Base-by-base conservation (phyloP, 2,329 filamentous ascomycete genomes). In the Aspergillus sp. region DNA sequence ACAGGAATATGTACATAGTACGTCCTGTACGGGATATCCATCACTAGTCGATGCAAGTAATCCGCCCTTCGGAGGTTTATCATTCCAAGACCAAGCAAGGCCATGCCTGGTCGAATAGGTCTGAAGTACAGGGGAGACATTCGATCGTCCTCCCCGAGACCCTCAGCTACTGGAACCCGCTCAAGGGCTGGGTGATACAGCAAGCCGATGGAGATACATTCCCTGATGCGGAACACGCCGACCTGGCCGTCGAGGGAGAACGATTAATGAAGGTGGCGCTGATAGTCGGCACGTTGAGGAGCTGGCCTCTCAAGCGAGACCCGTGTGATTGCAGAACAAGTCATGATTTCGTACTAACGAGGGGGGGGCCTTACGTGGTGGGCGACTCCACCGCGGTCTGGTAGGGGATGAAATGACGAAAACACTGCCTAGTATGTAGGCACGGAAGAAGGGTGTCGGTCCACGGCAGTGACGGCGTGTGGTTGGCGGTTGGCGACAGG, bases 321-420 rank as follows among this genome's bases (percentile, higher is more conserved):
- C 26, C 26, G 8, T 30, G 26, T 30, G 9, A 30, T 30, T 9
- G 26, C 26, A 30, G 26, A 30, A 11, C 6, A 30, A 30, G 26
- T 14, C 9, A 33, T 16, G 13, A 35, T 42, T 22, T 22, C 10
- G 40, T 19, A 19, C 16, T 17, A 42, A 42, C 19, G 9, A 20
- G 40, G 14, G 13, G 14, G 13, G 16, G 19, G 19, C 16, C 40
- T 22, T 42, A 42, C 19, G 40, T 22, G 19, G 40, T 42, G 19
- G 40, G 44, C 40, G 20, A 44, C 50, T 46, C 38, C 50, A 45
- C 43, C 17, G 38, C n/a, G 24, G 45, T 38, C 19, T 38, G 35
- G 33, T 32, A 16, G 40, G 40, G 40, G 17, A 43, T 20, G 40
- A 30, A 36, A 24, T 47, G 49, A 51, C 45, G 36, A 51, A 36